Evolutionary conservation across 2,329 filamentous ascomycete genomes (phyloP).

Genomic region (Huntiella omanensis): DNA sequence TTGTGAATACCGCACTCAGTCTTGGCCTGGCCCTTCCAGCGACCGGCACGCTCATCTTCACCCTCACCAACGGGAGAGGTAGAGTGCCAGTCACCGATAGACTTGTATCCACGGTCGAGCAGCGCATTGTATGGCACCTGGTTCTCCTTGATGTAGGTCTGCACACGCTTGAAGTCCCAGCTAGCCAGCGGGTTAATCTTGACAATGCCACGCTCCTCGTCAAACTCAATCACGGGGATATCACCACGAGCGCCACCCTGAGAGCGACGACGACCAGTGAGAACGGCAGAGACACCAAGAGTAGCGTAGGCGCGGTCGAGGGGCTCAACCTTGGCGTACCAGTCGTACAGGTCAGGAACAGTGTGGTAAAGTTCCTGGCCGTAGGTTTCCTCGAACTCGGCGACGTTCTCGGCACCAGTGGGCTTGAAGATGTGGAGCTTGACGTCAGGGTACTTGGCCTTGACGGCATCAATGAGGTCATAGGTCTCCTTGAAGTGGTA

Average conservation of each 20-base stretch:
- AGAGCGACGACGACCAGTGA: constrained; percentile 79
- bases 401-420: constrained; percentile 48
- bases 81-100: constrained; percentile 94
- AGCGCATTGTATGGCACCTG: constrained; percentile 86
- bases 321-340: constrained; percentile 92
- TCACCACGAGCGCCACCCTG: constrained; percentile 85
- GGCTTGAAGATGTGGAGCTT: constrained; percentile 84
- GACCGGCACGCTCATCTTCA: constrained; percentile 87
- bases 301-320: constrained; percentile 79
- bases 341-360: constrained; percentile 84
- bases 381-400: constrained; percentile 66
- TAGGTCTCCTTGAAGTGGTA: constrained; percentile 69
- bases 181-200: constrained; percentile 96
- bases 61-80: constrained; percentile 76
- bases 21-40: constrained; percentile 93
- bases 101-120: constrained; percentile 91
- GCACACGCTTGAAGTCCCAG: constrained; percentile 83
- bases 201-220: constrained; percentile 70
- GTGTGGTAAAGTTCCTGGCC: constrained; percentile 71
- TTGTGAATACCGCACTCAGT: constrained; percentile 99
- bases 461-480: constrained; percentile 54
- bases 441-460: constrained; percentile 56
- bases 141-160: constrained; percentile 69
- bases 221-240: constrained; percentile 80
- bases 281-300: constrained; percentile 70